Evolutionary conservation across 2,329 filamentous ascomycete species (phyloP), one percentile per base, ranked within the genome.

Genomic region (Xylaria sp.): DNA sequence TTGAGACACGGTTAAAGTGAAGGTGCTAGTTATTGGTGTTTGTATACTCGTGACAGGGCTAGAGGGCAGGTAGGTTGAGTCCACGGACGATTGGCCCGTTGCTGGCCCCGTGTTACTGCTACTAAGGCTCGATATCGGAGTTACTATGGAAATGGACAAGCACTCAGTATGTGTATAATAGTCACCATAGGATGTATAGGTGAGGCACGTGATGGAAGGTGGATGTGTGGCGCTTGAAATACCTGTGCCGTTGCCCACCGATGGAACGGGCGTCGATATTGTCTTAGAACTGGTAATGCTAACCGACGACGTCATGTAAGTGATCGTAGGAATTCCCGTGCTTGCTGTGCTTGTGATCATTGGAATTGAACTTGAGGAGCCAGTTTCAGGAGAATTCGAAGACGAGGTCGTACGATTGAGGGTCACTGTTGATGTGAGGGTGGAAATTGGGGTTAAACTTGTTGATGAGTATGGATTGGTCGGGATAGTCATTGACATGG

Each of bases 151-250:
- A 39, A 74, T 13, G 25, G 72, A 73, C 34, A 71, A 67, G 71
- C 75, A 77, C 32, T 72, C 70, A 28, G 69, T 70, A 58, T 70
- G 74, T 18, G 68, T 65, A 59, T 74, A 75, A n/a, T 65, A 63
- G n/a, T 73, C 75, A 20, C 69, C 72, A 50, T 75, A 70, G 3
- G 55, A 54, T n/a, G 72, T 62, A 32, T 73, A 66, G 1, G 70
- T 63, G 32, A 72, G 1, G 65, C 76, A 78, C 18, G 70, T 75
- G 12, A 72, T 75, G 12, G 66, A 73, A 12, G 51, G 65, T 23
- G 65, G 28, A 20, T 32, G 18, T 52, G 56, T 72, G 48, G 71
- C 66, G 10, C 55, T 63, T 20, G 66, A 68, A 10, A 48, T 37
- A 18, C 32, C 10, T 10, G 63, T 56, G 2, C 41, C 20, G 28